Conservation (phyloP, 768 basidiomycete species). For the Tephrocybe rancida region DNA sequence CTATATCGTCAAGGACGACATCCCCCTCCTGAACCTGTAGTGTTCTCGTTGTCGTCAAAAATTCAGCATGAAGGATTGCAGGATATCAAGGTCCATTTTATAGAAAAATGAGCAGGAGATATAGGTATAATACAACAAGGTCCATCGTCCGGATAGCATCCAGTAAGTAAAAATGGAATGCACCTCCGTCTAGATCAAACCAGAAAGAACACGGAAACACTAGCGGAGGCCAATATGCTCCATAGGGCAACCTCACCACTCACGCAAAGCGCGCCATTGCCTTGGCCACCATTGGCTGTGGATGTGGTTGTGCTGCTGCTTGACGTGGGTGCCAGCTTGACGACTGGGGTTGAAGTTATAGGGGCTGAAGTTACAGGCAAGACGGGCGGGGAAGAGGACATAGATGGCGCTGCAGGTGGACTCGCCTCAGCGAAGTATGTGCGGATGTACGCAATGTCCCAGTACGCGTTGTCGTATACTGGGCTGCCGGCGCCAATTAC, state of each 20-base stretch:
- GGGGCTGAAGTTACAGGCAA: background rate
- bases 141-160: background rate
- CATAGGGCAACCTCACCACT: background rate
- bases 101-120: no score
- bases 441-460: conserved; percentile 61
- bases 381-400: background rate
- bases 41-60: no score
- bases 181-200: no score
- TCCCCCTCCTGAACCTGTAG: no score
- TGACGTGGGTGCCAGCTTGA: background rate
- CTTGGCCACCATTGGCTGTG: background rate
- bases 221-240: background rate
- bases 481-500: conserved; percentile 49
- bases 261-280: background rate
- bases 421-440: conserved; percentile 47
- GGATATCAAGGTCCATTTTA: no score
- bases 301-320: background rate
- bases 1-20: no score
- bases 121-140: conserved; percentile 1
- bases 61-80: no score
- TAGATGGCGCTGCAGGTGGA: background rate
- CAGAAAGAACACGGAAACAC: no score
- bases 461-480: conserved; percentile 55
- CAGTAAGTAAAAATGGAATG: no score
- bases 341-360: background rate